phyloP scores from a whole-genome alignment of 495 filamentous ascomycete genomes.

The Penicillium crystallinum region DNA sequence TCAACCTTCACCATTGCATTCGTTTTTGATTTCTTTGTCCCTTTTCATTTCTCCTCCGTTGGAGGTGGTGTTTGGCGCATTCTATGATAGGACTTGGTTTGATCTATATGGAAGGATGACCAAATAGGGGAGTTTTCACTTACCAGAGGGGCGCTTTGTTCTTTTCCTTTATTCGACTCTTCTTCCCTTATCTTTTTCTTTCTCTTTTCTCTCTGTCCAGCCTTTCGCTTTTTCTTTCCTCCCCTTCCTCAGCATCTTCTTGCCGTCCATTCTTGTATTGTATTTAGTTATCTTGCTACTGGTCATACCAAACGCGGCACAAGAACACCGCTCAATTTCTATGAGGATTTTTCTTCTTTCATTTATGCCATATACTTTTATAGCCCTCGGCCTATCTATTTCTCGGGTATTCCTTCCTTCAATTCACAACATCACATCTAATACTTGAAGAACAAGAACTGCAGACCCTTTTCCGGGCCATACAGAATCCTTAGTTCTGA shows the following conservation, averaged over 20 bases:
- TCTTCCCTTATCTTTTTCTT: not conserved
- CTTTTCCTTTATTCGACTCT: slow-evolving; percentile 1
- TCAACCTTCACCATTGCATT: slow-evolving; percentile 19
- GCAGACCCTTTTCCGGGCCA: too few species aligned
- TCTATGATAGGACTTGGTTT: slow-evolving; percentile 12
- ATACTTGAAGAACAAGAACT: too few species aligned
- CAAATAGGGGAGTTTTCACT: slow-evolving; percentile 23
- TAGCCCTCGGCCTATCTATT: not conserved
- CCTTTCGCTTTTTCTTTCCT: not conserved
- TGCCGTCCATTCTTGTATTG: slow-evolving; percentile 19
- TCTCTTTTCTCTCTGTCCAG: not conserved
- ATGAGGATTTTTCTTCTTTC: not conserved
- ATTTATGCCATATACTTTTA: not conserved
- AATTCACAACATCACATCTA: too few species aligned
- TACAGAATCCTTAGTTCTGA: too few species aligned
- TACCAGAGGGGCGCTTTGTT: slow-evolving; percentile 15
- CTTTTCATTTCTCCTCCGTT: not conserved
- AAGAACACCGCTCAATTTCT: slow-evolving; percentile 1
- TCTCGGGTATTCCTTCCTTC: not conserved
- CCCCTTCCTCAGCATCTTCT: slow-evolving; percentile 1
- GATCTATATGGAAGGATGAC: slow-evolving; percentile 22
- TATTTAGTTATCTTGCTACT: slow-evolving; percentile 18
- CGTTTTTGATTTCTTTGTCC: slow-evolving; percentile 10
- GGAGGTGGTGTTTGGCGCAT: slow-evolving; percentile 25
- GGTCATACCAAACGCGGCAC: slow-evolving; percentile 4